phyloP scores from a whole-genome alignment of 306 rosid species.

The Mucuna pruriens region DNA sequence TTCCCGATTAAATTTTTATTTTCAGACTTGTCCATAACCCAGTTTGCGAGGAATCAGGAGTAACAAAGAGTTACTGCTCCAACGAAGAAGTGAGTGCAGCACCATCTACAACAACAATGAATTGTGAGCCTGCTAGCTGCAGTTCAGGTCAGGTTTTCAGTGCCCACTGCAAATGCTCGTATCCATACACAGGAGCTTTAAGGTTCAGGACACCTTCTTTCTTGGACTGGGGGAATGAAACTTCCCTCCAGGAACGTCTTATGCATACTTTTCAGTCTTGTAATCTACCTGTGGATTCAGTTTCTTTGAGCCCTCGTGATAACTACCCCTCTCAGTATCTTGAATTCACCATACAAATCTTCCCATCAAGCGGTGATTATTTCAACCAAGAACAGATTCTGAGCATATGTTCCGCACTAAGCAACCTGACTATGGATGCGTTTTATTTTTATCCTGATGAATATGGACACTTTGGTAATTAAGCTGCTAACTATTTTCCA shows the following conservation, averaged over 20 bases:
- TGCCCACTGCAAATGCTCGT: constrained; percentile 1
- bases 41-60: neutral
- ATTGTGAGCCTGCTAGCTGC: neutral
- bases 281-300: constrained; percentile 47
- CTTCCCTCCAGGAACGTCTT: constrained; percentile 12
- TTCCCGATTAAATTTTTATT: neutral
- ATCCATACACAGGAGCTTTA: neutral
- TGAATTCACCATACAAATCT: constrained; percentile 39
- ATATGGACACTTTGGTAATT: constrained; percentile 10
- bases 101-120: neutral
- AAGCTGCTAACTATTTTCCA: constrained; percentile 28
- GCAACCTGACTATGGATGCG: constrained; percentile 46
- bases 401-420: constrained; percentile 43
- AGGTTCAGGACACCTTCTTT: neutral
- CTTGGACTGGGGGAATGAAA: neutral
- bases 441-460: constrained; percentile 11
- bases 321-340: constrained; percentile 33
- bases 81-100: neutral
- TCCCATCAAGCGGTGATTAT: constrained; percentile 45
- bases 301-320: constrained; percentile 19
- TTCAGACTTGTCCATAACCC: neutral
- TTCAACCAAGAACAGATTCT: constrained; percentile 46
- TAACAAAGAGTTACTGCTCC: neutral
- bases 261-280: neutral
- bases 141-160: neutral